phyloP scores from a whole-genome alignment of 208 protist genomes.

The Trypanosoma caninum region DNA sequence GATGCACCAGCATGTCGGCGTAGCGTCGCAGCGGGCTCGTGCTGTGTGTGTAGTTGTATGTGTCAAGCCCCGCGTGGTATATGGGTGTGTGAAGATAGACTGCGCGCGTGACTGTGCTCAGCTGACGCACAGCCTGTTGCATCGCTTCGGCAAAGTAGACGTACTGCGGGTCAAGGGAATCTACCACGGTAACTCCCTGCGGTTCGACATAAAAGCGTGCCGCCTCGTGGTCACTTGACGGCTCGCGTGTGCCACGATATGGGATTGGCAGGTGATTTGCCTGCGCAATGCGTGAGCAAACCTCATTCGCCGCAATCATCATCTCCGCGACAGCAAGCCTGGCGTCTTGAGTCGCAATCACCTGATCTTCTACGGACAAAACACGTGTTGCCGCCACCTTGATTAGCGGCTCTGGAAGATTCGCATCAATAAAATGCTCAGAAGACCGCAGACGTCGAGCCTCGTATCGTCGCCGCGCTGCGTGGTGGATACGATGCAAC shows the following conservation, averaged over 20 bases:
- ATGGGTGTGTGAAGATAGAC: conserved; percentile 75
- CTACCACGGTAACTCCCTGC: conserved; percentile 46
- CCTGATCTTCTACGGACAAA: conserved; percentile 64
- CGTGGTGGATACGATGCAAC: conserved; percentile 56
- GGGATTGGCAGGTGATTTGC: conserved; percentile 68
- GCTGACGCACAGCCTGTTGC: conserved; percentile 45
- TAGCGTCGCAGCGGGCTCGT: conserved; percentile 84
- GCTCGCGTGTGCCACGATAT: conserved; percentile 71
- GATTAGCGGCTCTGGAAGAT: conserved; percentile 74
- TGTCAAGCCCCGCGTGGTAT: conserved; percentile 77
- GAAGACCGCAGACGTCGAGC: conserved; percentile 36
- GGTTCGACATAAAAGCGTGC: conserved; percentile 55
- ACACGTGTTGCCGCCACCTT: conserved; percentile 58
- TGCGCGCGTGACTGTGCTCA: conserved; percentile 79
- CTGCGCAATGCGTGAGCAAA: conserved; percentile 85
- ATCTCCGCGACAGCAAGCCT: conserved; percentile 83
- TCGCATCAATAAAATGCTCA: conserved; percentile 40
- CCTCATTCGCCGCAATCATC: conserved; percentile 92
- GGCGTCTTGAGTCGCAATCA: conserved; percentile 75
- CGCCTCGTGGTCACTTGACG: conserved; percentile 75
- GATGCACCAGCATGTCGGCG: conserved; percentile 90
- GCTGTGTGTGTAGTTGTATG: conserved; percentile 81
- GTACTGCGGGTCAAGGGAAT: conserved; percentile 51
- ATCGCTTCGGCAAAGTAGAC: conserved; percentile 77
- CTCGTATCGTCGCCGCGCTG: conserved; percentile 37